Evolutionary conservation across 75 land plant genomes (phyloP), one percentile per base, ranked within the genome.

Genomic region (Selaginella tamariscina): DNA sequence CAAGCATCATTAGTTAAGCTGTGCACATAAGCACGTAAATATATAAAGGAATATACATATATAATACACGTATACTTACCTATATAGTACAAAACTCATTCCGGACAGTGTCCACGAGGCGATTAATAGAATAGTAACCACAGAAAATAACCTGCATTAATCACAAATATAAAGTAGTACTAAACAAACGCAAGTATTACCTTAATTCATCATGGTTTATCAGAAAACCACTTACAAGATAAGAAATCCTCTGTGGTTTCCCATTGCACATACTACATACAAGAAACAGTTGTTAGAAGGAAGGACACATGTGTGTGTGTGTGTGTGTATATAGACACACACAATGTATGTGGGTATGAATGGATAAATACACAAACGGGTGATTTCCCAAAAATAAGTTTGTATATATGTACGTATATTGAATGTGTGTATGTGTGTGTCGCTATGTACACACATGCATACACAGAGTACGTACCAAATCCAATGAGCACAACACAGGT

Each of bases 1-100:
- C 71, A 70, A 1, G 66, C 71, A 57, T 70, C 71, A 2, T 32
- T 59, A 1, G 71, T 56, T 2, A 70, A 32, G 31, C 71, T 70
- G 30, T 28, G 27, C 8, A 49, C 18, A 49, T 11, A 20, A 49
- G 54, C 18, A 49, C 18, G 54, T 11, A 49, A 49, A 11, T 49
- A 49, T 11, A 49, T 49, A 11, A 11, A 49, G 20, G 54, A 11
- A 49, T 49, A 20, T 11, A 49, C 20, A 49, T 49, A 49, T 11
- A 49, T 49, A 49, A 49, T 11, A 49, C 54, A 24, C 26, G 39
- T 24, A 32, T 1, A n/a, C n/a, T n/a, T 69, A 69, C 70, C 39
- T 69, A 11, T 27, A 56, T 9, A 69, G 64, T 11, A 69, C 56
- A 54, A 54, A 69, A 27, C 70, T 27, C 18, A 69, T 1, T 11